Conservation (phyloP, 768 basidiomycete species). For the Boletus sp. region DNA sequence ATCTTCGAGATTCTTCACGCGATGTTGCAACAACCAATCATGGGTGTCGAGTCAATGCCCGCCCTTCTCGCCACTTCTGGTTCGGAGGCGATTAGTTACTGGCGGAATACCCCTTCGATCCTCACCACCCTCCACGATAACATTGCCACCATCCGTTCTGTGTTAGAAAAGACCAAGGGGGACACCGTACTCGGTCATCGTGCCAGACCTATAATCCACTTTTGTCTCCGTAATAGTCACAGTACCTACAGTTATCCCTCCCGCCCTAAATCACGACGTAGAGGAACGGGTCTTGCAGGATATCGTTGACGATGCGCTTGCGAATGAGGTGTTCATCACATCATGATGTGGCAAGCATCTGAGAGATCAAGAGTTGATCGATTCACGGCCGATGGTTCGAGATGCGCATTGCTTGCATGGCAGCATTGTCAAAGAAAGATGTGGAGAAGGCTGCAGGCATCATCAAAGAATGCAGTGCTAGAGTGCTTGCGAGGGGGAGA, state of each 20-base stretch:
- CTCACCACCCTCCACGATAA: constrained; percentile 81
- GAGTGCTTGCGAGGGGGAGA: constrained; percentile 65
- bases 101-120: constrained; percentile 73
- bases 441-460: constrained; percentile 82
- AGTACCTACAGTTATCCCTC: constrained; percentile 20
- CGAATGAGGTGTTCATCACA: constrained; percentile 83
- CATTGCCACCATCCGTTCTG: constrained; percentile 67
- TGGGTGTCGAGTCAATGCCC: constrained; percentile 58
- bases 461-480: constrained; percentile 70
- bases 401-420: constrained; percentile 64
- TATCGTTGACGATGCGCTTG: constrained; percentile 82
- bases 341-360: constrained; percentile 81
- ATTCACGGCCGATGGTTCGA: constrained; percentile 76
- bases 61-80: constrained; percentile 84
- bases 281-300: constrained; percentile 89
- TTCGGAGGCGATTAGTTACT: constrained; percentile 80
- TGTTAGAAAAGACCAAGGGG: constrained; percentile 75
- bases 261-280: constrained; percentile 47
- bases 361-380: constrained; percentile 78
- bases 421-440: constrained; percentile 84
- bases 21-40: too few species aligned
- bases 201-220: constrained; percentile 85
- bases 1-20: too few species aligned
- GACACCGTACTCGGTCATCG: constrained; percentile 85
- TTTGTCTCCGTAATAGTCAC: constrained; percentile 51